A percentile compares a stretch with the other conserved stretches of the same genome.
Evolutionary conservation across 1,284 basidiomycete genomes (phyloP).

Genomic region (Salmacisia buchloeana): DNA sequence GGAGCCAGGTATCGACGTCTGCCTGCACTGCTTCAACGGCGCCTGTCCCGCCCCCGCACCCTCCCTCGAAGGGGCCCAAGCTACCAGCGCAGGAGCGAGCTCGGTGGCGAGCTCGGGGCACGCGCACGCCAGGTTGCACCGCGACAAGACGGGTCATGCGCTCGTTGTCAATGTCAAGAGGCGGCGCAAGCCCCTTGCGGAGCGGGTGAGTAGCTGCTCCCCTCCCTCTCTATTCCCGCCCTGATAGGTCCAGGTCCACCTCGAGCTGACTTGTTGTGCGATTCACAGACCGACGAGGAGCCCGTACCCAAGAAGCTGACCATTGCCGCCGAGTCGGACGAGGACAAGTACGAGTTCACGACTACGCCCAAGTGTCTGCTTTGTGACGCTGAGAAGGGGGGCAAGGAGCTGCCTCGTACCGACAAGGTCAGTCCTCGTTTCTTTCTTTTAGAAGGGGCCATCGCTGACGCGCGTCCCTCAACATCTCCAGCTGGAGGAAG

Average conservation of each 20-base stretch:
- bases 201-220: conserved; percentile 43
- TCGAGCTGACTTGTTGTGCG: neutral
- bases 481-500: conserved; percentile 53
- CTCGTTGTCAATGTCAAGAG: conserved; percentile 79
- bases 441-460: neutral
- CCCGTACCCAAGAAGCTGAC: conserved; percentile 78
- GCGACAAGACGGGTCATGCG: conserved; percentile 60
- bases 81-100: conserved; percentile 17
- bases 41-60: conserved; percentile 36
- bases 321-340: conserved; percentile 73
- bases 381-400: conserved; percentile 56
- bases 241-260: neutral
- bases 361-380: conserved; percentile 64
- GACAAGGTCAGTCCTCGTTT: conserved; percentile 30
- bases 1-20: conserved; percentile 76
- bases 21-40: conserved; percentile 88
- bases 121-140: conserved; percentile 36
- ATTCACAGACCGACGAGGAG: neutral
- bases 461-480: neutral
- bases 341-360: conserved; percentile 74
- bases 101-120: conserved; percentile 19
- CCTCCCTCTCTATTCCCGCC: neutral
- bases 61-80: neutral
- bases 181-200: conserved; percentile 66
- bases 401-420: conserved; percentile 56